Evolutionary conservation across 2,329 filamentous ascomycete species (phyloP), one percentile per base, ranked within the genome.

Genomic region (Trichoderma sp.): DNA sequence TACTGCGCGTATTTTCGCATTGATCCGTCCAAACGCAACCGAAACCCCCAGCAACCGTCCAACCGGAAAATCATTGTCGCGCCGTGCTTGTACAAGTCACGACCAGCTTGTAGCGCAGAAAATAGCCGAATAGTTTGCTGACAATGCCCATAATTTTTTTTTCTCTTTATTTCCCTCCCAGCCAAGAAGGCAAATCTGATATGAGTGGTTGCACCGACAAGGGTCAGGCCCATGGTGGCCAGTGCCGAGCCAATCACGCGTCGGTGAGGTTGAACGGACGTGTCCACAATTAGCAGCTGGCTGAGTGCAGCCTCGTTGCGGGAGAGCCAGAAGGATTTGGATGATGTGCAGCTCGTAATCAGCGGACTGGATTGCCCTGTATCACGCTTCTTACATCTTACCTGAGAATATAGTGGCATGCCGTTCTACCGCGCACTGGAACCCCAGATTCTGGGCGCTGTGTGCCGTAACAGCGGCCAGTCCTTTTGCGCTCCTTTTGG

Each of bases 151-250:
- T 45, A 12, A 21, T 27, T 27, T 29, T 29, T 38, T 29, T 18
- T 8, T 35, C 14, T 63, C 29, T 31, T 24, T 9, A 18, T 31
- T 9, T 53, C 31, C 27, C 50, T 56, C 53, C 33, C 41, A 38
- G 53, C 67, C 56, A 50, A 71, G 24, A 33, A 45, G 9, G 21
- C 35, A 67, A 56, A 64, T 83, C 81, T 84, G 83, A 84, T 84
- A 84, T 84, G 80, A 78, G 77, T 75, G 78, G 78, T 76, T 79
- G 77, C 79, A 77, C 79, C 75, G 80, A 80, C 83, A 84, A 80
- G 83, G 83, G 76, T 76, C 21, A 67, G 71, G 76, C 77, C 78
- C 79, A 63, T 79, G 78, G 78, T 77, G 75, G 78, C 68, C 75
- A 78, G 66, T 78, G 73, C 78, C 79, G 76, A 80, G 68, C 83